Conservation (phyloP, 768 basidiomycete genomes). For the Paxillus involutus region DNA sequence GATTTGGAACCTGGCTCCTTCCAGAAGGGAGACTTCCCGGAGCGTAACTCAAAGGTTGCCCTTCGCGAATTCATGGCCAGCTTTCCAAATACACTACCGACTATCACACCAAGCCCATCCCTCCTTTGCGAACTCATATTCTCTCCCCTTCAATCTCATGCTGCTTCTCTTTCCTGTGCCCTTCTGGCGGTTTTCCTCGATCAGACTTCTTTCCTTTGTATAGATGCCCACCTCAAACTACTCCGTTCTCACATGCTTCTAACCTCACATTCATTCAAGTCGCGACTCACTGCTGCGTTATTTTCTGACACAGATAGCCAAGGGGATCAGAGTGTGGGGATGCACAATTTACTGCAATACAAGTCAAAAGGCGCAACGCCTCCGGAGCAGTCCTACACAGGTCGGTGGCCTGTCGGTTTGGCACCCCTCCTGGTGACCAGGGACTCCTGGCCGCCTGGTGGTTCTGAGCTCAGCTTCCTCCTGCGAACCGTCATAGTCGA, state of each 20-base stretch:
- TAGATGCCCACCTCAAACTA: conserved; percentile 65
- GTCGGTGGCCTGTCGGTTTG: conserved; percentile 68
- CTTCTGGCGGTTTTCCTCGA: conserved; percentile 69
- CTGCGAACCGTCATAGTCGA: conserved; percentile 85
- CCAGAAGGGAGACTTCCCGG: conserved; percentile 21
- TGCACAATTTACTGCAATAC: conserved; percentile 23
- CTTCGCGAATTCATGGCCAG: conserved; percentile 50
- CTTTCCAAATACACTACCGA: conserved; percentile 62
- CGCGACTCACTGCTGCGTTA: conserved; percentile 65
- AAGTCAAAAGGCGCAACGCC: conserved; percentile 12
- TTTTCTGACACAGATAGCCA: conserved; percentile 72
- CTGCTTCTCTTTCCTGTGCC: conserved; percentile 61
- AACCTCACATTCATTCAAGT: conserved; percentile 70
- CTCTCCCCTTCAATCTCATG: conserved; percentile 58
- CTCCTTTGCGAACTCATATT: conserved; percentile 66
- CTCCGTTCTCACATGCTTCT: conserved; percentile 77
- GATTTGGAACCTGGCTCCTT: conserved; percentile 64
- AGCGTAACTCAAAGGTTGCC: conserved; percentile 15
- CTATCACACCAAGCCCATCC: conserved; percentile 61
- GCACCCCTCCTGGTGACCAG: conserved; percentile 70
- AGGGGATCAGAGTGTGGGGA: conserved; percentile 31
- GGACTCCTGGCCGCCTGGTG: conserved; percentile 85
- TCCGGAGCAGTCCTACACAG: conserved; percentile 18
- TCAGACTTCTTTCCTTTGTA: conserved; percentile 60
- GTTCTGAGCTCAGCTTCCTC: conserved; percentile 80